phyloP scores from a whole-genome alignment of 2,329 filamentous ascomycete genomes.

The Pseudopyricularia javanii region DNA sequence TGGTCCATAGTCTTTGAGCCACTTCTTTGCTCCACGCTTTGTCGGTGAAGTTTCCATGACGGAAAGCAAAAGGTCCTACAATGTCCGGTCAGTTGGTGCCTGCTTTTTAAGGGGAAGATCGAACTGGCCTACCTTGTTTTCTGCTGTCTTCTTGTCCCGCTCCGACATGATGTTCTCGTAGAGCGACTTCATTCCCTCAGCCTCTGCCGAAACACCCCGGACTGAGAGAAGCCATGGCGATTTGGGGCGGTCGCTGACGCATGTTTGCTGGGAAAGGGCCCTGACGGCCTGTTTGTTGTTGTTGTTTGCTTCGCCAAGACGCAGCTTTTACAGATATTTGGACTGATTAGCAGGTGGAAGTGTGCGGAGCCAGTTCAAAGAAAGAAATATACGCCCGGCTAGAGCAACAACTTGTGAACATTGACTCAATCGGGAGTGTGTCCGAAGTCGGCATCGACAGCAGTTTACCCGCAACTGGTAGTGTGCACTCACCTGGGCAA shows the following conservation, averaged over 20 bases:
- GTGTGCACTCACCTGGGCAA: slow-evolving; percentile 17
- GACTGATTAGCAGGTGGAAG: not conserved
- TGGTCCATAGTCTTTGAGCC: slow-evolving; percentile 71
- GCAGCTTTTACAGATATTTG: not conserved
- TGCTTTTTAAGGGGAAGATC: not conserved
- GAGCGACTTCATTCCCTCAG: not conserved
- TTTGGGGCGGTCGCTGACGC: not conserved
- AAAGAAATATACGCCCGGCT: not conserved
- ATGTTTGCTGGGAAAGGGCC: not conserved
- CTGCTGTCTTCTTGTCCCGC: not conserved
- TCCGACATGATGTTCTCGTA: not conserved
- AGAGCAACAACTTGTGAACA: not conserved
- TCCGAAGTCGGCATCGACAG: slow-evolving; percentile 1
- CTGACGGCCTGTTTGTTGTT: not conserved
- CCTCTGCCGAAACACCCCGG: not conserved
- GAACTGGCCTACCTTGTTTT: not conserved
- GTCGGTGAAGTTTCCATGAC: slow-evolving; percentile 82
- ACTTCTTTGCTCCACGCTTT: slow-evolving; percentile 83
- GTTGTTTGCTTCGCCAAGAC: not conserved
- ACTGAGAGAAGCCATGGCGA: not conserved
- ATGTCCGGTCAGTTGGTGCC: not conserved
- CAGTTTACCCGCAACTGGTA: not conserved
- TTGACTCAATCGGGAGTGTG: not conserved
- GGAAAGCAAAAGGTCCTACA: slow-evolving; percentile 72
- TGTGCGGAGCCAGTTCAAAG: too few species aligned